Evolutionary conservation across 768 basidiomycete genomes (phyloP).

Genomic region (Tricholoma matsutake): DNA sequence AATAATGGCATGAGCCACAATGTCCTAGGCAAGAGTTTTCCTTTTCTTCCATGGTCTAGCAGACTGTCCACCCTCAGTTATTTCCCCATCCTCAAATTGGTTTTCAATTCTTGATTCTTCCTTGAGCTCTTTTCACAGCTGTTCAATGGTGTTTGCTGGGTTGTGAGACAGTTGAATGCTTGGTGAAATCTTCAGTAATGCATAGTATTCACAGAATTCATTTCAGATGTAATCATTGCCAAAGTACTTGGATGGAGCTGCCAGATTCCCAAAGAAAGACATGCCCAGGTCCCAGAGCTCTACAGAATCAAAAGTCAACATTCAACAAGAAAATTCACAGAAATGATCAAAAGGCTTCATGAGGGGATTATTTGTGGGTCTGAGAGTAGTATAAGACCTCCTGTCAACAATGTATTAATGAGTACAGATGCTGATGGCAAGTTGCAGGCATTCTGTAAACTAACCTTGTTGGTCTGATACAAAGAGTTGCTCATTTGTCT

Average conservation of each 20-base stretch:
- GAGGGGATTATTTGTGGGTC: background rate
- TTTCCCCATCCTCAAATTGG: background rate
- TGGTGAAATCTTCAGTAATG: background rate
- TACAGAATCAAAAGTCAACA: background rate
- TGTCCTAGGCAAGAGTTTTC: background rate
- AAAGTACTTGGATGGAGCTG: background rate
- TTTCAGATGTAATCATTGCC: background rate
- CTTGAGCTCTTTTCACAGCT: background rate
- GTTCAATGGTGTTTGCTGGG: background rate
- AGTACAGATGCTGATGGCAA: no score
- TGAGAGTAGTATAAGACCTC: background rate
- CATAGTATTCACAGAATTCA: background rate
- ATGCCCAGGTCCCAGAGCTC: background rate
- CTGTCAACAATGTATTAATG: background rate
- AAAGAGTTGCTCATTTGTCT: background rate
- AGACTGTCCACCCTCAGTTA: background rate
- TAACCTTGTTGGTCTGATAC: background rate
- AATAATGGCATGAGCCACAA: background rate
- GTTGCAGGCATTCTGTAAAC: background rate
- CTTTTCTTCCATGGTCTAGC: background rate
- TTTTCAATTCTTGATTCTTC: background rate
- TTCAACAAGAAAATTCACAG: background rate
- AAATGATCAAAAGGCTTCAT: background rate
- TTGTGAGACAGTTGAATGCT: background rate
- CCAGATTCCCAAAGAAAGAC: background rate